These are phyloP conservation scores for Aspergillus sp. DNA, from an alignment of 2,329 filamentous ascomycete genomes.

Conservation along the genomic window DNA sequence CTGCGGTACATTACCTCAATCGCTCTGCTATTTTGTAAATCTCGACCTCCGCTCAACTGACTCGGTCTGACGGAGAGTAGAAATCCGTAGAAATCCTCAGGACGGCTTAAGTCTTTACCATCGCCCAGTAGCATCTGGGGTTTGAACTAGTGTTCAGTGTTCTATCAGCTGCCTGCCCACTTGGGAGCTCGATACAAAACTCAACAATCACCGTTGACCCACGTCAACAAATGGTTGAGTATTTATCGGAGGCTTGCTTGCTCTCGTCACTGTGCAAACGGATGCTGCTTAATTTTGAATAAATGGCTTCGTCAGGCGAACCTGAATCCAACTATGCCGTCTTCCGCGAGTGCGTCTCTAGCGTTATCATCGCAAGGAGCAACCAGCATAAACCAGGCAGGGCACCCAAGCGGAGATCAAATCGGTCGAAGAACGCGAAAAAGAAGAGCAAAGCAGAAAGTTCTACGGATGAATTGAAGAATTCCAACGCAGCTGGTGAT, in stretches of 20 bases:
- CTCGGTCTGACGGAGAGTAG: neutral
- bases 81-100: neutral
- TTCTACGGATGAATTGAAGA: neutral
- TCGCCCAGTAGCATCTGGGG: neutral
- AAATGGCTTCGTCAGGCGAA: conserved; percentile 40
- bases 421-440: conserved; percentile 16
- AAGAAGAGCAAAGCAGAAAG: conserved; percentile 20
- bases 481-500: conserved; percentile 23
- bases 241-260: neutral
- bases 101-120: too few relatives aligned
- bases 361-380: conserved; percentile 64
- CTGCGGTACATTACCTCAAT: conserved; percentile 39
- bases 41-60: neutral
- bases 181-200: neutral
- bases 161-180: neutral
- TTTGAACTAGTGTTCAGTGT: neutral
- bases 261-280: neutral
- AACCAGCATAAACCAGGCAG: conserved; percentile 47
- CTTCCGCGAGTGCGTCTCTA: conserved; percentile 74
- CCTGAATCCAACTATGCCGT: conserved; percentile 58
- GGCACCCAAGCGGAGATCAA: conserved; percentile 30
- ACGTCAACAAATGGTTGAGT: neutral
- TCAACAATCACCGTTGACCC: neutral
- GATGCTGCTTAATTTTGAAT: too few relatives aligned
- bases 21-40: neutral